Percentiles rank a stretch among this genome's conserved stretches.
These are phyloP conservation scores for Yamadazyma triangularis DNA, from an alignment of 1,139 yeast genomes.

Conservation along the genomic window DNA sequence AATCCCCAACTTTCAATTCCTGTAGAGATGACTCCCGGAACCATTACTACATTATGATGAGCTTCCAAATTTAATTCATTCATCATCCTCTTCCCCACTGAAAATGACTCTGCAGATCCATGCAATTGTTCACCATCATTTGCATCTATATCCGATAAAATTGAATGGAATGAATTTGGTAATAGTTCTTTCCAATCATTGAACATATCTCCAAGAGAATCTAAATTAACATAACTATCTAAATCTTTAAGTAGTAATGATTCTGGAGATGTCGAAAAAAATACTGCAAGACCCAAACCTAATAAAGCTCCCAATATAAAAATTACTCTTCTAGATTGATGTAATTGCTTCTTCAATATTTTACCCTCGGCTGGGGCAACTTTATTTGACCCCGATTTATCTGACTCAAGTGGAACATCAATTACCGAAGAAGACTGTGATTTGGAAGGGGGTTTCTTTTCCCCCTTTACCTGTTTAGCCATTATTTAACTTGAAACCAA, in stretches of 20 bases:
- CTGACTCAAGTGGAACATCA: not conserved
- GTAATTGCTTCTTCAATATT: conserved; percentile 17
- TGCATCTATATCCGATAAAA: conserved; percentile 52
- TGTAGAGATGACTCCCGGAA: conserved; percentile 95
- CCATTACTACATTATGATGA: conserved; percentile 79
- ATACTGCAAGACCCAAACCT: conserved; percentile 63
- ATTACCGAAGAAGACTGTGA: not conserved
- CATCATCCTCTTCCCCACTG: conserved; percentile 72
- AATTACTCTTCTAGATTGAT: conserved; percentile 44
- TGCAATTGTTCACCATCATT: conserved; percentile 26
- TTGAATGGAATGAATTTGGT: conserved; percentile 60
- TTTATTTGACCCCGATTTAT: not conserved
- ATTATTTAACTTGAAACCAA: no score
- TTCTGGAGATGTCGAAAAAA: conserved; percentile 50
- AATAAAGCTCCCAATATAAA: conserved; percentile 59
- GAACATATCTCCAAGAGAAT: conserved; percentile 38
- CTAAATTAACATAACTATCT: conserved; percentile 55
- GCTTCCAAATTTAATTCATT: conserved; percentile 47
- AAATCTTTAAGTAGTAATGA: conserved; percentile 40
- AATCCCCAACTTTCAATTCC: conserved; percentile 95
- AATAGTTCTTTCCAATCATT: conserved; percentile 60
- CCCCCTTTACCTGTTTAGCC: not conserved
- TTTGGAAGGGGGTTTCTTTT: not conserved
- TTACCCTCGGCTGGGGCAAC: conserved; percentile 5
- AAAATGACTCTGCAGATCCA: conserved; percentile 76